A percentile compares a stretch with the other conserved stretches of the same genome.
phyloP scores from a whole-genome alignment of 441 rosid genomes.

The Melastoma candidum region DNA sequence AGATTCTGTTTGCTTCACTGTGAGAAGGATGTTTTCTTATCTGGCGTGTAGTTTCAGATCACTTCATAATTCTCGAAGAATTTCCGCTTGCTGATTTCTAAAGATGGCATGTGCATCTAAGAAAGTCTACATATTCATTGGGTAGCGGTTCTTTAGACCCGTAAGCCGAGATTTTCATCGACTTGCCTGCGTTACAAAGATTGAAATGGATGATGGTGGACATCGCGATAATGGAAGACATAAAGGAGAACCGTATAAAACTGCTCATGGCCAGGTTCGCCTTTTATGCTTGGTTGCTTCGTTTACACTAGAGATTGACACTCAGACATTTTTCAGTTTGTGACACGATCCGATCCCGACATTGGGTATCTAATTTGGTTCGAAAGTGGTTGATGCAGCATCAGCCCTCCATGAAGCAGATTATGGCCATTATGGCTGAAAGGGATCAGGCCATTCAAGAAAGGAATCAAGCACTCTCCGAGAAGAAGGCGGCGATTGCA shows the following conservation, averaged over 20 bases:
- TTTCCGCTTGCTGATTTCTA: too few relatives aligned
- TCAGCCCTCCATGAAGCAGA: conserved; percentile 98
- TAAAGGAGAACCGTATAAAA: conserved; percentile 56
- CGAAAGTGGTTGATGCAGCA: conserved; percentile 88
- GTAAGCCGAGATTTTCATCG: too few relatives aligned
- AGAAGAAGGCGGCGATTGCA: conserved; percentile 80
- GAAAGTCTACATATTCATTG: too few relatives aligned
- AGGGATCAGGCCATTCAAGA: conserved; percentile 92
- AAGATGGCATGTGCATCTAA: too few relatives aligned
- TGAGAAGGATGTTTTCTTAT: too few relatives aligned
- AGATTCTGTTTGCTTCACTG: too few relatives aligned
- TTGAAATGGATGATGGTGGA: conserved; percentile 79
- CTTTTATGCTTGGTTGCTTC: conserved; percentile 4
- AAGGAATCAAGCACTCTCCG: conserved; percentile 81
- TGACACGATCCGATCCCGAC: background rate
- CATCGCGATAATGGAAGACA: conserved; percentile 89
- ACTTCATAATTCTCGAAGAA: too few relatives aligned
- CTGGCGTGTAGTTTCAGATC: too few relatives aligned
- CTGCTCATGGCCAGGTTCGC: conserved; percentile 78
- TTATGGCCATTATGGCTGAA: conserved; percentile 92
- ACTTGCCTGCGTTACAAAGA: too few relatives aligned
- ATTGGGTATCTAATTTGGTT: conserved; percentile 6
- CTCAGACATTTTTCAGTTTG: background rate
- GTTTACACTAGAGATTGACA: conserved; percentile 3
- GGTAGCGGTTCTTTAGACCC: too few relatives aligned